phyloP scores from a whole-genome alignment of 169 alveolate genomes.

The Perkinsus chesapeaki region DNA sequence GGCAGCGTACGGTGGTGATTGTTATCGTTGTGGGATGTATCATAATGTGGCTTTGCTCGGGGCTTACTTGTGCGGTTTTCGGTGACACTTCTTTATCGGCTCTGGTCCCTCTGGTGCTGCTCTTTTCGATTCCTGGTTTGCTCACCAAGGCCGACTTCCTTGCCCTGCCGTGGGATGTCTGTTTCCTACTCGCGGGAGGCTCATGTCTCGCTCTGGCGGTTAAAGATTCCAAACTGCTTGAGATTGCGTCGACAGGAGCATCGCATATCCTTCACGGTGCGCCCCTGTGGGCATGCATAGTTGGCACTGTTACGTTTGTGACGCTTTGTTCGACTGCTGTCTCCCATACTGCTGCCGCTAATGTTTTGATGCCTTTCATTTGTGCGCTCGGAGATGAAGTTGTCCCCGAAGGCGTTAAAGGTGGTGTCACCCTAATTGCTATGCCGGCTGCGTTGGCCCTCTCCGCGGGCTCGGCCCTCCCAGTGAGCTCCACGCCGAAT shows the following conservation, averaged over 20 bases:
- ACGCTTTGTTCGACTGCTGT: not conserved
- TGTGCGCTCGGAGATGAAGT: not conserved
- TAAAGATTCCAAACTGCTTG: not conserved
- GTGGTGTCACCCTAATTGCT: not conserved
- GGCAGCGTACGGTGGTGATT: not conserved
- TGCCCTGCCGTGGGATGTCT: not conserved
- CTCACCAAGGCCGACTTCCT: not conserved
- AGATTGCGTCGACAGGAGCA: not conserved
- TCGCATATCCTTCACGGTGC: not conserved
- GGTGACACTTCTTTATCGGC: not conserved
- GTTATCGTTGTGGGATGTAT: not conserved
- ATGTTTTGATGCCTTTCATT: not conserved
- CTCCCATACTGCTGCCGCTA: not conserved
- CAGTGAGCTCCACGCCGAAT: not conserved
- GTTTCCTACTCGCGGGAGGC: not conserved
- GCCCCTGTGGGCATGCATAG: not conserved
- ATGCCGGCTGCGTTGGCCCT: not conserved
- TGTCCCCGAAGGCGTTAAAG: not conserved
- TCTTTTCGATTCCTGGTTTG: not conserved
- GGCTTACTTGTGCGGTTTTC: not conserved
- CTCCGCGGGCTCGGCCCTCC: not conserved
- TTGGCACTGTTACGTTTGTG: not conserved
- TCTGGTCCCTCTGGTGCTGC: not conserved
- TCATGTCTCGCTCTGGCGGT: not conserved
- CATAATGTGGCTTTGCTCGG: not conserved